phyloP scores from a whole-genome alignment of 306 rosid species.

The Rosa rugosa region DNA sequence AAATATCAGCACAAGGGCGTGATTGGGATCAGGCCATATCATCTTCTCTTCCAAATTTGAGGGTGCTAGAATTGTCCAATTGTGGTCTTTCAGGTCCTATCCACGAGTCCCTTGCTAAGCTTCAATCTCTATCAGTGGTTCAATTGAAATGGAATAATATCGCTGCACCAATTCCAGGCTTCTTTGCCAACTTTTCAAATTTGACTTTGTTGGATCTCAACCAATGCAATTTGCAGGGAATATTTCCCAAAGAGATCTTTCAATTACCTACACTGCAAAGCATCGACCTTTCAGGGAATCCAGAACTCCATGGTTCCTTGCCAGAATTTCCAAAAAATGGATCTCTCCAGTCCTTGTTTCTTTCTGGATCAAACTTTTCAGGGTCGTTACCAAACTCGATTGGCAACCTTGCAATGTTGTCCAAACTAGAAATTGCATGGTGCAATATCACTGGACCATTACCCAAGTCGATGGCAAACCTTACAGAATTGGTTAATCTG shows the following conservation, averaged over 20 bases:
- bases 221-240: not conserved
- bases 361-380: not conserved
- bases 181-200: conserved; percentile 8
- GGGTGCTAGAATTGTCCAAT: not conserved
- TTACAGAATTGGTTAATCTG: conserved; percentile 11
- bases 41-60: not conserved
- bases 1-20: conserved; percentile 23
- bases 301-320: conserved; percentile 1
- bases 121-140: conserved; percentile 11
- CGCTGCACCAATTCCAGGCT: conserved; percentile 8
- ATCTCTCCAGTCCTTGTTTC: not conserved
- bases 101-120: not conserved
- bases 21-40: conserved; percentile 39
- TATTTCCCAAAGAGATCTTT: conserved; percentile 25
- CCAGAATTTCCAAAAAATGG: conserved; percentile 7
- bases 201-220: conserved; percentile 18
- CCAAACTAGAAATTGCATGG: not conserved
- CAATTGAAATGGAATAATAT: not conserved
- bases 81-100: conserved; percentile 13
- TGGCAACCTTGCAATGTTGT: conserved; percentile 9
- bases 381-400: conserved; percentile 25
- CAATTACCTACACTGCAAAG: conserved; percentile 12
- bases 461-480: conserved; percentile 10
- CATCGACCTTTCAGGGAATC: conserved; percentile 1
- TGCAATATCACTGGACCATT: conserved; percentile 16